Base-by-base conservation (phyloP, 345 rosid genomes). In the Erucastrum elatum region DNA sequence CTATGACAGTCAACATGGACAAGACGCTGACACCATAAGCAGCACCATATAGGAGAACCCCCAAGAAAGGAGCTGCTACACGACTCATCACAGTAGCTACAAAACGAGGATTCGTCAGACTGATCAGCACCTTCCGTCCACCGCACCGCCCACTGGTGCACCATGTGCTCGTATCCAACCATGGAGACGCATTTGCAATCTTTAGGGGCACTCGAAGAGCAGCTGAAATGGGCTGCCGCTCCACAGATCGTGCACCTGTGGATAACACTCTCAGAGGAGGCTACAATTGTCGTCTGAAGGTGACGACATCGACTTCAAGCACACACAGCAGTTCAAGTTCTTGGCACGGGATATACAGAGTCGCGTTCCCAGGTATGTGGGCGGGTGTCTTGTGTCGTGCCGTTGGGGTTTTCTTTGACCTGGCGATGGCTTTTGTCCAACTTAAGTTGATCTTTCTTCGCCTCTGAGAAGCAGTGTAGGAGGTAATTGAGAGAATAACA, bases 21-120 rank as follows among this genome's bases (percentile, higher is more conserved):
- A 75, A 95, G 91, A 44, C 91, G 91, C 77, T 95, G 99, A 84
- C 99, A 95, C 99, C 99, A 95, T 83, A 89, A 87, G 88, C 99
- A 95, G 82, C 97, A 90, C 99, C 98, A 95, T 75, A 90, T 87
- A 51, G 56, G 56, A 49, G 56, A 49, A 49, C 56, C 56, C 56
- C 56, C 56, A n/a, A 49, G 56, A 49, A 93, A 95, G 46, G 98
- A 89, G 65, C 96, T 91, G 71, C 87, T 88, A 74, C 97, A 95
- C 8, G 88, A 88, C 84, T 93, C 99, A 66, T 95, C 98, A 81
- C 98, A 93, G 79, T 87, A 89, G 80, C 90, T 91, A 77, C 98
- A 95, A 62, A 89, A 89, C 3, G 87, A 85, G 76, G 89, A 83
- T 74, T 91, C 99, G 49, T 90, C 92, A 55, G 87, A 87, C 83